These are phyloP conservation scores for Tausonia pullulans DNA, from an alignment of 1,284 basidiomycete genomes.

Conservation along the genomic window DNA sequence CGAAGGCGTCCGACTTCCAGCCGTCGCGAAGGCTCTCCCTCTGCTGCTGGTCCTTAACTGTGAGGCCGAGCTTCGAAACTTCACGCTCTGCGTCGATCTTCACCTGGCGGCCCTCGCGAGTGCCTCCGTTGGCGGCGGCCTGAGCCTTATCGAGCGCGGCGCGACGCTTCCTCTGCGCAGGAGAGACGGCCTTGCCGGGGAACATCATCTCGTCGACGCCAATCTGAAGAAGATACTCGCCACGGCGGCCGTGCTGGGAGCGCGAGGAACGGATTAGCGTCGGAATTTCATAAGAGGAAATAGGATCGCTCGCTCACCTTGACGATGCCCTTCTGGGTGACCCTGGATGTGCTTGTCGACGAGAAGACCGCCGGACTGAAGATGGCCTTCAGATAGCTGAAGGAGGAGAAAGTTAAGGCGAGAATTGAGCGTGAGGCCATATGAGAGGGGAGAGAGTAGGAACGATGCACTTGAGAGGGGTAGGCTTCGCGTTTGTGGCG, in stretches of 20 bases:
- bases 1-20: conserved; percentile 37
- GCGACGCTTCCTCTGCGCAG: conserved; percentile 26
- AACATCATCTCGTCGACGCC: conserved; percentile 39
- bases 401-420: neutral
- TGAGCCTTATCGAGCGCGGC: conserved; percentile 26
- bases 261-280: too few species aligned
- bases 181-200: conserved; percentile 26
- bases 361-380: conserved; percentile 30
- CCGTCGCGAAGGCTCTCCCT: conserved; percentile 33
- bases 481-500: conserved; percentile 35
- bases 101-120: conserved; percentile 12
- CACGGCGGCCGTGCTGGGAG: conserved; percentile 30
- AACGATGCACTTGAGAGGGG: conserved; percentile 23
- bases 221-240: conserved; percentile 39
- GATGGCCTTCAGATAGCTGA: conserved; percentile 38
- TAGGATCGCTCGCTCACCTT: conserved; percentile 17
- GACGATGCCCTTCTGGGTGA: conserved; percentile 33
- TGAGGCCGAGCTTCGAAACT: conserved; percentile 29
- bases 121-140: conserved; percentile 22
- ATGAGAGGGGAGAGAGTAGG: neutral
- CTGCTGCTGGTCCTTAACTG: conserved; percentile 22
- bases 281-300: too few species aligned
- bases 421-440: neutral
- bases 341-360: conserved; percentile 23
- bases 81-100: conserved; percentile 30